Evolutionary conservation across 1,139 yeast genomes (phyloP).

Genomic region (Candida glucosophila): DNA sequence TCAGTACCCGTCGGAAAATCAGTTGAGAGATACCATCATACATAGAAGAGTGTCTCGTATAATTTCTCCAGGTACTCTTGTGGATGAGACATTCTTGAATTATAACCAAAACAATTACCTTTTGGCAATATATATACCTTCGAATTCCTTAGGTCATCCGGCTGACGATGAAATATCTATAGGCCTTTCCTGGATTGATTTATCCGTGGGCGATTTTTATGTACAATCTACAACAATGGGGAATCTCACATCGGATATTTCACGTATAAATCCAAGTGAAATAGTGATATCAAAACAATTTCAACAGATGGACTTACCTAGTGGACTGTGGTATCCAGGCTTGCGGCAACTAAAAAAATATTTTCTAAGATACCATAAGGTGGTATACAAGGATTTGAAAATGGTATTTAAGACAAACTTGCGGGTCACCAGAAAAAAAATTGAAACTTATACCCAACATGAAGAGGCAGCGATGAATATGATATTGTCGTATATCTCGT

Average conservation of each 20-base stretch:
- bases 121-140: conserved; percentile 55
- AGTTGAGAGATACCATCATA: conserved; percentile 25
- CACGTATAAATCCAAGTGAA: conserved; percentile 64
- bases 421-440: conserved; percentile 44
- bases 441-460: conserved; percentile 44
- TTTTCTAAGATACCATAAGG: conserved; percentile 47
- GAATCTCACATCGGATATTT: conserved; percentile 50
- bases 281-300: conserved; percentile 40
- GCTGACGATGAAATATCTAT: conserved; percentile 42
- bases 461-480: conserved; percentile 39
- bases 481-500: conserved; percentile 30
- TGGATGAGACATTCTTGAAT: conserved; percentile 79
- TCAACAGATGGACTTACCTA: conserved; percentile 21
- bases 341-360: conserved; percentile 54
- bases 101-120: conserved; percentile 64
- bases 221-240: conserved; percentile 53
- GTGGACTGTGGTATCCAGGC: conserved; percentile 50
- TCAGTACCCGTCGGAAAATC: conserved; percentile 36
- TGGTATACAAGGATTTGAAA: conserved; percentile 22
- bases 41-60: conserved; percentile 70
- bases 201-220: conserved; percentile 72
- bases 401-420: conserved; percentile 35
- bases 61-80: conserved; percentile 86
- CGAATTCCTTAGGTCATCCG: conserved; percentile 29
- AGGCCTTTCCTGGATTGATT: conserved; percentile 85